Percentiles rank a stretch among this genome's conserved stretches.
Evolutionary conservation across 768 basidiomycete species (phyloP).

Genomic region (Paxillus involutus): DNA sequence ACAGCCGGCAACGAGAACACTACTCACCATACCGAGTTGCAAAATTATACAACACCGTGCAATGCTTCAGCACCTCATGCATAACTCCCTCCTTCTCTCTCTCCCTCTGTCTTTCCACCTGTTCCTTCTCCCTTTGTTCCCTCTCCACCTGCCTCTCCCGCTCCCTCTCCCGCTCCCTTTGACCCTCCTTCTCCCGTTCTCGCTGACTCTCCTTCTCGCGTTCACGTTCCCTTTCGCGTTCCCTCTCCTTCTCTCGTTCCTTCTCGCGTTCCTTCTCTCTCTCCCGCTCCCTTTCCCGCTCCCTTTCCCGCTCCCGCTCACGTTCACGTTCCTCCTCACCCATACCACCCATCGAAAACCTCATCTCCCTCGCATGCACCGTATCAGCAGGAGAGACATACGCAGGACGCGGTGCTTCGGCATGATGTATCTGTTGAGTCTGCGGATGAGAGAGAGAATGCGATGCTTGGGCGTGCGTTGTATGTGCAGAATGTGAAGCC

Average conservation of each 20-base stretch:
- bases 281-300: conserved; percentile 20
- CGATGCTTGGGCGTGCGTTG: conserved; percentile 19
- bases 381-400: conserved; percentile 30
- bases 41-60: conserved; percentile 59
- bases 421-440: conserved; percentile 25
- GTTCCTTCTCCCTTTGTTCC: conserved; percentile 24
- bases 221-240: conserved; percentile 23
- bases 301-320: conserved; percentile 18
- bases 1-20: not conserved
- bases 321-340: conserved; percentile 23
- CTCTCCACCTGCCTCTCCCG: conserved; percentile 21
- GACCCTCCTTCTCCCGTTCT: conserved; percentile 20
- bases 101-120: not conserved
- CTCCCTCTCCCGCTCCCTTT: conserved; percentile 19
- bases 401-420: conserved; percentile 21
- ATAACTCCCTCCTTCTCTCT: conserved; percentile 23
- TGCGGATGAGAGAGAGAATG: conserved; percentile 27
- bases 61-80: conserved; percentile 43
- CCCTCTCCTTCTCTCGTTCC: conserved; percentile 9
- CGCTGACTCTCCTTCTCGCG: conserved; percentile 18
- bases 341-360: conserved; percentile 8
- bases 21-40: conserved; percentile 64
- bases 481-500: conserved; percentile 12
- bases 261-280: conserved; percentile 18
- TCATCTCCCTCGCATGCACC: conserved; percentile 24